Base-by-base conservation (phyloP, 257 asterid genomes). In the Primulina huaijiensis region DNA sequence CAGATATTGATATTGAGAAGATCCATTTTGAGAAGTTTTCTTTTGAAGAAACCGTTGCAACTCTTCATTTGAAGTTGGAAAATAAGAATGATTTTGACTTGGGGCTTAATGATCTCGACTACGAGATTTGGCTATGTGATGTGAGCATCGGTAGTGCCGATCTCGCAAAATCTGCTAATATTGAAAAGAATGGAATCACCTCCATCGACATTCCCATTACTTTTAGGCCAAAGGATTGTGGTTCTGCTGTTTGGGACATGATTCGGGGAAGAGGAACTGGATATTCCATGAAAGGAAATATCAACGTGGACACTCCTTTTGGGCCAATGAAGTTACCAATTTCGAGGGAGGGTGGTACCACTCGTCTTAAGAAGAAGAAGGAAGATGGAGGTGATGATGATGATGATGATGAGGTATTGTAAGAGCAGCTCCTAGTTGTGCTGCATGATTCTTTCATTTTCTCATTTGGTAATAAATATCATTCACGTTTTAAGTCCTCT, bases 241-340 rank as follows among this genome's bases (percentile, higher is more conserved):
- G 98, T 3, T 89, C 98, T 19, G 99, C 99, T 30, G 83, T 94
- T 63, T 94, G 99, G 99, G 99, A 94, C 76, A 94, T 94, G 99
- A 92, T 94, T 3, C 81, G 96, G 66, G 98, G 98, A 46, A 83
- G 55, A 80, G 96, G 99, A 33, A 89, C 98, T 0, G 97, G 96
- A 23, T 94, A 94, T 58, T 56, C 85, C 55, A 89, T 94, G 80
- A 94, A 91, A 84, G 98, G 99, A 56, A 82, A 77, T 67, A 81
- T 91, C 60, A 68, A 89, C 57, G 98, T 85, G 55, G 93, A 85
- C 61, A 94, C 97, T 0, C 97, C 98, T 60, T 91, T 91, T 75
- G 99, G 97, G 65, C 88, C 82, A 8, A 94, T 94, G 99, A 94
- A 89, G 76, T 70, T 94, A 16, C 99, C 99, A 16, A 89, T 94